These are phyloP conservation scores for Podosphaera fusca DNA, from an alignment of 2,329 filamentous ascomycete genomes.

Conservation along the genomic window DNA sequence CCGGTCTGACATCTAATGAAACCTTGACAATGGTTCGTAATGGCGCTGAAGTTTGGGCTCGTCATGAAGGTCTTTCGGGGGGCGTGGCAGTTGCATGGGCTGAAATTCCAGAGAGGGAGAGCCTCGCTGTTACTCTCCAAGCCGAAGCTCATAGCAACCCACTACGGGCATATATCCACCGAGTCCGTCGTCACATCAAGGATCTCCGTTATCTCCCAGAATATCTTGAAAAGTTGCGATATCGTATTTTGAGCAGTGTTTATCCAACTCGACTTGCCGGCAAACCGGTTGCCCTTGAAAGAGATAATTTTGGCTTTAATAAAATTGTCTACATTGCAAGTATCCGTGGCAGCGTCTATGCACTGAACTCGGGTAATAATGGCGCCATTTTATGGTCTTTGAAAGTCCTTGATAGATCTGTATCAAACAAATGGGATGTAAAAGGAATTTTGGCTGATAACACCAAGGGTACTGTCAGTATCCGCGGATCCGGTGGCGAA, in stretches of 20 bases:
- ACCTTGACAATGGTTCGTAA: constrained; percentile 75
- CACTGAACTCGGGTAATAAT: constrained; percentile 51
- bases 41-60: constrained; percentile 56
- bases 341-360: constrained; percentile 54
- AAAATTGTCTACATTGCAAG: constrained; percentile 69
- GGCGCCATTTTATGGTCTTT: constrained; percentile 57
- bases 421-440: constrained; percentile 37
- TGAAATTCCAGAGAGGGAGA: constrained; percentile 49
- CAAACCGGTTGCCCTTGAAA: constrained; percentile 25
- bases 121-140: constrained; percentile 58
- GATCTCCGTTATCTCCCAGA: constrained; percentile 58
- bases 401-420: constrained; percentile 33
- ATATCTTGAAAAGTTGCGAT: constrained; percentile 47
- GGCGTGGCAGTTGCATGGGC: constrained; percentile 62
- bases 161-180: constrained; percentile 64
- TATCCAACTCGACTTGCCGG: constrained; percentile 27
- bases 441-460: constrained; percentile 43
- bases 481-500: constrained; percentile 28
- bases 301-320: constrained; percentile 69
- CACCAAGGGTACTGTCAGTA: constrained; percentile 21
- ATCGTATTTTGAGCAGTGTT: constrained; percentile 39
- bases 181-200: constrained; percentile 55
- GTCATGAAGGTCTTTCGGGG: constrained; percentile 62
- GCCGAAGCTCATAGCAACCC: constrained; percentile 69
- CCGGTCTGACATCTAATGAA: constrained; percentile 39